Percentiles rank a stretch among this genome's conserved stretches.
These are phyloP conservation scores for Penicillium canescens DNA, from an alignment of 495 filamentous ascomycete species.

Conservation along the genomic window DNA sequence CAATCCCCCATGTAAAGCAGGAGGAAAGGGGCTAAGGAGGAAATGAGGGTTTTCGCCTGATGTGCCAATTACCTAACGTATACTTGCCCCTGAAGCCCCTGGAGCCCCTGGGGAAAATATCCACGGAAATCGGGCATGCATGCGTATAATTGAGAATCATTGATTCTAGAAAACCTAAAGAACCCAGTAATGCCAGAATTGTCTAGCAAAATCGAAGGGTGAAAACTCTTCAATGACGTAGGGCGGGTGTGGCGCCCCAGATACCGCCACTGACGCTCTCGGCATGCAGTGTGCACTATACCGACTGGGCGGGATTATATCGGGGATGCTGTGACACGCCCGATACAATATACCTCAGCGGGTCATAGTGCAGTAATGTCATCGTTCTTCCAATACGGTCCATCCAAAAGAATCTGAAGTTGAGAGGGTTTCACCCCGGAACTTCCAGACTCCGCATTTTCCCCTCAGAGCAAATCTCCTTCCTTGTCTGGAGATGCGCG, in stretches of 20 bases:
- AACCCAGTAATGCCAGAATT: too few species aligned
- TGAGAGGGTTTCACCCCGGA: not conserved
- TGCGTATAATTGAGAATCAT: too few species aligned
- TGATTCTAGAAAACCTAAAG: too few species aligned
- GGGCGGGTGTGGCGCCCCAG: constrained; percentile 5
- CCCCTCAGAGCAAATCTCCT: constrained; percentile 6
- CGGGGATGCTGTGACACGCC: too few species aligned
- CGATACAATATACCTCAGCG: not conserved
- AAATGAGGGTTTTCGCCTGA: too few species aligned
- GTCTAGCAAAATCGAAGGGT: not conserved
- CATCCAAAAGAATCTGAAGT: not conserved
- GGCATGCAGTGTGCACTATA: not conserved
- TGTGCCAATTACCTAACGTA: not conserved
- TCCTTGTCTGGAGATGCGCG: constrained; percentile 1
- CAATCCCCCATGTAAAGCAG: too few species aligned
- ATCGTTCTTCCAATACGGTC: not conserved
- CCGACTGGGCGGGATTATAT: not conserved
- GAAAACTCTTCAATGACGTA: constrained; percentile 8
- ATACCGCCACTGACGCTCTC: constrained; percentile 1
- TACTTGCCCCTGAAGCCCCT: not conserved
- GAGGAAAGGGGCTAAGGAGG: too few species aligned
- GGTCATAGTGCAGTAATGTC: not conserved
- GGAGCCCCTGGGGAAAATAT: not conserved
- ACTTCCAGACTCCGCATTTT: constrained; percentile 25
- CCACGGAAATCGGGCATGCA: too few species aligned